Evolutionary conservation across 208 protist genomes (phyloP).

Genomic region (Spongospora subterranea): DNA sequence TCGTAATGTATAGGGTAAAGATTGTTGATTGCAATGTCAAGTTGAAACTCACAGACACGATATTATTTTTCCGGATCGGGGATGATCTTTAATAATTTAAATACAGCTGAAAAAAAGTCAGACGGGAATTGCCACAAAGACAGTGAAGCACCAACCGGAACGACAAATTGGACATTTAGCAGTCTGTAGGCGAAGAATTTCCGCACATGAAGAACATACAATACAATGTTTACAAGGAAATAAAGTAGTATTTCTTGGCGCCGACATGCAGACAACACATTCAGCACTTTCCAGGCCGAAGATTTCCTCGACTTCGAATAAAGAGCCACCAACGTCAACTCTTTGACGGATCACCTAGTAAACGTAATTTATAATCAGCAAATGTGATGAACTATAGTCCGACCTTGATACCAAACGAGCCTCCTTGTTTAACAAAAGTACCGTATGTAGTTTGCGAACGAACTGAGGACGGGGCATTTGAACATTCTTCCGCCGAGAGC

Average conservation of each 20-base stretch:
- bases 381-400: not conserved
- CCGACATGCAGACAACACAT: conserved; percentile 58
- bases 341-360: not conserved
- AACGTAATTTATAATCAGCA: not conserved
- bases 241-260: conserved; percentile 51
- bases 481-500: not conserved
- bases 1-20: no score
- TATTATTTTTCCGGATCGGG: not conserved
- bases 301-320: conserved; percentile 36
- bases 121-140: not conserved
- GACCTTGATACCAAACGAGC: not conserved
- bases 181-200: not conserved
- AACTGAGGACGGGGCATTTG: not conserved
- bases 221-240: conserved; percentile 53
- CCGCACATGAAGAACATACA: conserved; percentile 50
- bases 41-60: no score
- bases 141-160: not conserved
- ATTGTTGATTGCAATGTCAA: no score
- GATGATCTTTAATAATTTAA: conserved; percentile 26
- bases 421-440: conserved; percentile 16
- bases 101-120: conserved; percentile 34
- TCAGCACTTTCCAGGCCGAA: conserved; percentile 21
- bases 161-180: conserved; percentile 57
- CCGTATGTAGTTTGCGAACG: conserved; percentile 9
- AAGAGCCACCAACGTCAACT: conserved; percentile 4